Percentiles rank a stretch among this genome's conserved stretches.
These are phyloP conservation scores for Macadamia tetraphylla DNA, from an alignment of 164 flowering plant genomes.

Conservation along the genomic window DNA sequence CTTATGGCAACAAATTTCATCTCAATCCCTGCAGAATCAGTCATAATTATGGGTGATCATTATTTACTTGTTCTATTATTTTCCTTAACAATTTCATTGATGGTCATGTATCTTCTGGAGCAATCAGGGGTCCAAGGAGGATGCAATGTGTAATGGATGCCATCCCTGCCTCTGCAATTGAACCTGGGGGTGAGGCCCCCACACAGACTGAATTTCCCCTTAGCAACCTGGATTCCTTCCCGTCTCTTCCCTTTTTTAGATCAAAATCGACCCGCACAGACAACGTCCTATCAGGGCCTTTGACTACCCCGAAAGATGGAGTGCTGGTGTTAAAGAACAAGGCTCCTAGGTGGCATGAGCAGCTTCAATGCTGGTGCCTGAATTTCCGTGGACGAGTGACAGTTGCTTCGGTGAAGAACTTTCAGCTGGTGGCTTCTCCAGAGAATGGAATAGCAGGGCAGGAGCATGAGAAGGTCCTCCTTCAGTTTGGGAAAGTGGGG, in stretches of 20 bases:
- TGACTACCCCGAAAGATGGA: constrained; percentile 36
- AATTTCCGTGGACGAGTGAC: constrained; percentile 79
- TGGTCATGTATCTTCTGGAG: constrained; percentile 1
- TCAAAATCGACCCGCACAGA: constrained; percentile 42
- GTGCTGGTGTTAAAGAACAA: constrained; percentile 52
- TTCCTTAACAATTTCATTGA: not conserved
- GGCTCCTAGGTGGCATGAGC: constrained; percentile 86
- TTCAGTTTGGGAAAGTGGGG: constrained; percentile 77
- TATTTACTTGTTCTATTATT: not conserved
- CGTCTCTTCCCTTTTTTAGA: constrained; percentile 44
- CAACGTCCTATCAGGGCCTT: constrained; percentile 32
- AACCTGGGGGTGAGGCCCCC: constrained; percentile 67
- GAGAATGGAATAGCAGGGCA: constrained; percentile 39
- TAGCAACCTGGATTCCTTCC: constrained; percentile 36
- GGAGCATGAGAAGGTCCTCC: constrained; percentile 57
- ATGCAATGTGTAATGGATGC: constrained; percentile 64
- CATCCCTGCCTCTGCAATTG: constrained; percentile 54
- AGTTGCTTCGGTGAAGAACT: constrained; percentile 79
- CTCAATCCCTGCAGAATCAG: not conserved
- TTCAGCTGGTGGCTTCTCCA: constrained; percentile 64
- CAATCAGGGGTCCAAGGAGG: constrained; percentile 69
- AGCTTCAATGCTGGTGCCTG: constrained; percentile 82
- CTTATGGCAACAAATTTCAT: not conserved
- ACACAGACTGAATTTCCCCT: constrained; percentile 53
- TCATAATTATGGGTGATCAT: not conserved